Conservation (phyloP, 164 flowering plant genomes). For the Dillenia suffruticosa region DNA sequence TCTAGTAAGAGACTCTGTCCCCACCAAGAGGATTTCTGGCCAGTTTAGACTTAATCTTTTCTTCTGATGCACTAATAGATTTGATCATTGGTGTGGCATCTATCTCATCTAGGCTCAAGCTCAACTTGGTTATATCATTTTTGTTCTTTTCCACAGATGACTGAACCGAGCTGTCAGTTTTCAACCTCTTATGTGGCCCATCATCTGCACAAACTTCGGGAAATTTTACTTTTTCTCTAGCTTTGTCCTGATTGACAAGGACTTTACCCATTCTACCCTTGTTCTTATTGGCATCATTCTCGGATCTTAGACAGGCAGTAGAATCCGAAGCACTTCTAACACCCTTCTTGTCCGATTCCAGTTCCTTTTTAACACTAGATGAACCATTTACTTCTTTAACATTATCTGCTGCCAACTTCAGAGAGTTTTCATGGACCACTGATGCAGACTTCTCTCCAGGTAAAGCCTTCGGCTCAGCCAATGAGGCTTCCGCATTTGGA, state of each 20-base stretch:
- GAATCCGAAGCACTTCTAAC: slow-evolving; percentile 1
- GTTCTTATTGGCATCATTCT: neutral
- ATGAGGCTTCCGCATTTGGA: slow-evolving; percentile 8
- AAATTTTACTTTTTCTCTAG: slow-evolving; percentile 19
- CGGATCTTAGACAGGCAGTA: neutral
- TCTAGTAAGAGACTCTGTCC: slow-evolving; percentile 18
- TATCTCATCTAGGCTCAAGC: slow-evolving; percentile 7
- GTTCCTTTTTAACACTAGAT: no score
- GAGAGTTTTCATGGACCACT: neutral
- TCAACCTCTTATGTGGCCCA: slow-evolving; percentile 42
- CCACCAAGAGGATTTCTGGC: slow-evolving; percentile 13
- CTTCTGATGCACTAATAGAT: slow-evolving; percentile 9
- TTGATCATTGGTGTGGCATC: slow-evolving; percentile 9
- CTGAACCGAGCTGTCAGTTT: slow-evolving; percentile 25
- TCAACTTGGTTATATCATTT: slow-evolving; percentile 7
- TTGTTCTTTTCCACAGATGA: slow-evolving; percentile 16
- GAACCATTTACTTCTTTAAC: slow-evolving; percentile 5
- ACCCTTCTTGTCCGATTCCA: no score
- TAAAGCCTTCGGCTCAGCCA: slow-evolving; percentile 7
- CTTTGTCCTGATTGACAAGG: slow-evolving; percentile 9
- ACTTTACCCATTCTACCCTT: slow-evolving; percentile 9
- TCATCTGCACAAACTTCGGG: slow-evolving; percentile 20
- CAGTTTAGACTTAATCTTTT: slow-evolving; percentile 17
- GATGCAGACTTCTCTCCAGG: slow-evolving; percentile 6
- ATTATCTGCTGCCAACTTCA: slow-evolving; percentile 1